A percentile compares a stretch with the other conserved stretches of the same genome.
phyloP scores from a whole-genome alignment of 2,329 filamentous ascomycete species.

The Colletotrichum destructivum region DNA sequence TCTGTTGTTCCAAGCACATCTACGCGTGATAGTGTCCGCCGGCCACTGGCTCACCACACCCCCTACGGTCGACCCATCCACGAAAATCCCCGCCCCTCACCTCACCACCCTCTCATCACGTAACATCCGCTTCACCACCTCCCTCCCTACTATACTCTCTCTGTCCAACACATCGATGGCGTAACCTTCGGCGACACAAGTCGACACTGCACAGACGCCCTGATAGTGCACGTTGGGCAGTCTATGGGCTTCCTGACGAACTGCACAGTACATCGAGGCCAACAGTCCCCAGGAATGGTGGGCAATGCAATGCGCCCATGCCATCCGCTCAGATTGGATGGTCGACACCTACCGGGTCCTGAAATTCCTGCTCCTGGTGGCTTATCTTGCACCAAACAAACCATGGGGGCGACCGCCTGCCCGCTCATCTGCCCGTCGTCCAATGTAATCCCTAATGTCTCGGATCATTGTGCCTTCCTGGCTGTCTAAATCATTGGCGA shows the following conservation, averaged over 20 bases:
- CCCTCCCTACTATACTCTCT: neutral
- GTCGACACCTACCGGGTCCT: neutral
- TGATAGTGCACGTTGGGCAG: neutral
- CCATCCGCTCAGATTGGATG: slow-evolving; percentile 13
- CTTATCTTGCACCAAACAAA: slow-evolving; percentile 34
- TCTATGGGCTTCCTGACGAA: slow-evolving; percentile 10
- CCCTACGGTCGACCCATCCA: slow-evolving; percentile 30
- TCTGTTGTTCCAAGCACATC: slow-evolving; percentile 38
- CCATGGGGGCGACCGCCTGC: slow-evolving; percentile 1
- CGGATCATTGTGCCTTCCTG: slow-evolving; percentile 1
- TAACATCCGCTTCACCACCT: slow-evolving; percentile 20
- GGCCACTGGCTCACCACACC: slow-evolving; percentile 21
- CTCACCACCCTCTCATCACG: slow-evolving; percentile 10
- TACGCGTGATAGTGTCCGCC: slow-evolving; percentile 29
- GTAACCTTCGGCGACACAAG: slow-evolving; percentile 25
- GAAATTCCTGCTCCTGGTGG: slow-evolving; percentile 13
- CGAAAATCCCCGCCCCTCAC: slow-evolving; percentile 17
- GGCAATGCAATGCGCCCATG: slow-evolving; percentile 31
- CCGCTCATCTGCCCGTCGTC: slow-evolving; percentile 3
- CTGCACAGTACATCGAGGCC: neutral
- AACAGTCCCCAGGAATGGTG: neutral
- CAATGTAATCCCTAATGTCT: slow-evolving; percentile 34
- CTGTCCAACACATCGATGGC: slow-evolving; percentile 29
- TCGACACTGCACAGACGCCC: slow-evolving; percentile 24
- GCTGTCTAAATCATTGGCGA: slow-evolving; percentile 13